phyloP scores from a whole-genome alignment of 1,284 basidiomycete genomes.

The Sporisorium scitamineum region DNA sequence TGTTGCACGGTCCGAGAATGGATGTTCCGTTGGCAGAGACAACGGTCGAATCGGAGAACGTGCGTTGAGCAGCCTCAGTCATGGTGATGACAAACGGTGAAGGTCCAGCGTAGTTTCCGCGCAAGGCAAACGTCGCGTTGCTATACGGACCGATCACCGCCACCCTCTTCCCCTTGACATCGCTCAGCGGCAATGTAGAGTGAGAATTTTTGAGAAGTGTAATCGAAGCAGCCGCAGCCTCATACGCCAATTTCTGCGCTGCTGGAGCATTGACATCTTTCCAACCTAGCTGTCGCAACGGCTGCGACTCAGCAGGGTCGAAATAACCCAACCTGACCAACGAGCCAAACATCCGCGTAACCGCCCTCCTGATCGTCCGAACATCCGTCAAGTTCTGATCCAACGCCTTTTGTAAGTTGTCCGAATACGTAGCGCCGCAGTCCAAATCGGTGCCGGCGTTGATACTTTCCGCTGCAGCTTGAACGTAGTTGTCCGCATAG shows the following conservation, averaged over 20 bases:
- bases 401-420: constrained; percentile 14
- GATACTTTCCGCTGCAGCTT: constrained; percentile 23
- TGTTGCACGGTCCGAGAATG: background rate
- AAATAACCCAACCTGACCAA: constrained; percentile 28
- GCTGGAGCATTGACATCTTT: constrained; percentile 17
- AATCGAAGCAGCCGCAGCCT: constrained; percentile 4
- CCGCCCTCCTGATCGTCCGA: constrained; percentile 9
- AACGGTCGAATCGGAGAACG: background rate
- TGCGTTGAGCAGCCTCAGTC: constrained; percentile 5
- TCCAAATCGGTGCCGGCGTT: constrained; percentile 30
- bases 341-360: constrained; percentile 23
- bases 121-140: constrained; percentile 18
- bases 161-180: background rate
- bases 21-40: constrained; percentile 23
- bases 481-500: constrained; percentile 21
- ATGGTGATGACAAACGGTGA: constrained; percentile 16
- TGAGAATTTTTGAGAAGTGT: constrained; percentile 23
- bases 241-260: constrained; percentile 20
- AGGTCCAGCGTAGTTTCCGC: constrained; percentile 26
- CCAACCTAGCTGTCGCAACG: constrained; percentile 22
- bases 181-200: background rate
- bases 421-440: constrained; percentile 35
- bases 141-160: constrained; percentile 28
- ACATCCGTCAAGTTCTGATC: constrained; percentile 18
- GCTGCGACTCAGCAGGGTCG: constrained; percentile 13